Base-by-base conservation (phyloP, 768 basidiomycete genomes). In the Mycena vulgaris region DNA sequence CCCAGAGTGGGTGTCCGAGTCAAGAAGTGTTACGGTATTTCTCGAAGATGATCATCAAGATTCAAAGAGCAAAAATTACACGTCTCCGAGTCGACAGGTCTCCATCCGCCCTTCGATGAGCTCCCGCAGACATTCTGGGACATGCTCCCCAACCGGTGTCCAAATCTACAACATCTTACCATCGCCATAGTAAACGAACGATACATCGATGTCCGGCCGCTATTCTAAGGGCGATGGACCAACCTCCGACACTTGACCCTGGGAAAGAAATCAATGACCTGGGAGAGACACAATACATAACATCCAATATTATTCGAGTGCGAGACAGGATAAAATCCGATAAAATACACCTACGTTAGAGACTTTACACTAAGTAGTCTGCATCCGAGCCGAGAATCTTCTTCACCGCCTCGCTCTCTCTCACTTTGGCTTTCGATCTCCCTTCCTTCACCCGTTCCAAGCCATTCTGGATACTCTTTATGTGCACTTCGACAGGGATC, bases 401-500 rank as follows among this genome's bases (percentile, higher is more conserved):
- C 65, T 61, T 73, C 42, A 66, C 23, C 17, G 72, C 72, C 23
- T 73, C 72, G 27, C 42, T 70, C 71, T 89, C 88, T 58, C 85
- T 71, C 71, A 79, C 81, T 74, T 81, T 85, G 16, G 89, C 89
- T 55, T 85, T 84, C 27, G 82, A 76, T 67, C 92, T 84, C 7
- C 89, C 86, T 75, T 90, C 89, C 75, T 85, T 87, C 79, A 93
- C 73, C 74, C 87, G 85, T 70, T 91, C 87, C 74, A 94, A 72
- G 9, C 93, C 93, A 40, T 75, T 83, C 76, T 81, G 82, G 72
- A 95, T 93, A 68, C 90, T 93, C 81, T 88, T 88, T 79, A 95
- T 89, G 73, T 95, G 93, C 25, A 94, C 93, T 66, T 92, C 90
- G 5, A 92, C 81, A 5, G 93, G 92, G 19, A 94, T 83, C 47